phyloP scores from a whole-genome alignment of 305 asterid genomes.

The Fraxinus sp. region DNA sequence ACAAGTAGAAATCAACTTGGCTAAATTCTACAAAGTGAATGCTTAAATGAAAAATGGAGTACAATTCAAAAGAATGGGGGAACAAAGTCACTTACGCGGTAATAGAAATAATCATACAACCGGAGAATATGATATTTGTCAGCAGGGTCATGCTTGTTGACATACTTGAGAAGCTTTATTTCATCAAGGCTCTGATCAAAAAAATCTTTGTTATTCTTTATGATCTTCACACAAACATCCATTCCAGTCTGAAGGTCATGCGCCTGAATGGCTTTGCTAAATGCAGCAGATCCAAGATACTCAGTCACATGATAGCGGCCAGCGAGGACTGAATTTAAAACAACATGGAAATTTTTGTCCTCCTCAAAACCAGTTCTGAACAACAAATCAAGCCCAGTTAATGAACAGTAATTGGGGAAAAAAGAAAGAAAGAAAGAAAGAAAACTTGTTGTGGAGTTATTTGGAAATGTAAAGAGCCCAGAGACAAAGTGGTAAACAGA shows the following conservation, averaged over 20 bases:
- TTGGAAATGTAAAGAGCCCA: not conserved
- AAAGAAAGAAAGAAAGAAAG: not conserved
- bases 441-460: not conserved
- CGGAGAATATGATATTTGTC: slow-evolving; percentile 95
- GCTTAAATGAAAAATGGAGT: not conserved
- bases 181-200: slow-evolving; percentile 99
- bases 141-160: slow-evolving; percentile 92
- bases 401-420: not conserved
- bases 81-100: slow-evolving; percentile 56
- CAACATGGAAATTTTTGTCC: slow-evolving; percentile 93
- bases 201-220: slow-evolving; percentile 93
- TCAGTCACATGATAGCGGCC: slow-evolving; percentile 99
- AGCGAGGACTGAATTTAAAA: slow-evolving; percentile 83
- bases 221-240: slow-evolving; percentile 94
- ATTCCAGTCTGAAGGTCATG: slow-evolving; percentile 98
- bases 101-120: slow-evolving; percentile 91
- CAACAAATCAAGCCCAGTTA: slow-evolving; percentile 31
- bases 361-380: slow-evolving; percentile 96
- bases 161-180: slow-evolving; percentile 96
- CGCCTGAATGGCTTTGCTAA: slow-evolving; percentile 99
- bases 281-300: slow-evolving; percentile 99
- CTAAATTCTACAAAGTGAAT: not conserved
- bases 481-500: not conserved
- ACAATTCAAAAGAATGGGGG: not conserved
- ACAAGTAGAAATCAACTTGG: slow-evolving; percentile 1